Evolutionary conservation across 768 basidiomycete genomes (phyloP), one percentile per base, ranked within the genome.

Genomic region (Boletus vermiculosoides): DNA sequence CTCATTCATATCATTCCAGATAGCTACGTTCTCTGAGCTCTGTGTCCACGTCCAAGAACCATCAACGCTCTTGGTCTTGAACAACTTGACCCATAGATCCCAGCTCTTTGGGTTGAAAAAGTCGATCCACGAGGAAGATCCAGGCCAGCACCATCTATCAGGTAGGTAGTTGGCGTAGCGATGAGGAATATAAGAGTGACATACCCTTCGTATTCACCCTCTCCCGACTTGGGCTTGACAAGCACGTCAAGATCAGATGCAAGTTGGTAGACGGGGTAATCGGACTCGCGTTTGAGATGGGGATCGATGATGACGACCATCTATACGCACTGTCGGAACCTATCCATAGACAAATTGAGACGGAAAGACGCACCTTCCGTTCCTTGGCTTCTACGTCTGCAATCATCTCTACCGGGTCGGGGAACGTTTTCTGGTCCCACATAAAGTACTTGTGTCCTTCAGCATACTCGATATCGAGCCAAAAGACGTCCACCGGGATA

Each of bases 1-100:
- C 83, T 98, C 97, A 63, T 98, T 98, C 97, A 99, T 99, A 68
- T 99, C 97, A 69, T 98, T 98, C 97, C 97, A 99, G 63, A 98
- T 94, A 70, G 87, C 88, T 15, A 98, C 82, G 62, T 85, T 83
- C 31, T 87, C 83, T 2, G 92, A 93, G 62, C 94, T 90, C 60
- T 90, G 74, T 0, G 78, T 83, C 88, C 92, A 92, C 8, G 84
- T 76, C 83, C 86, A 92, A n/a, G 78, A 74, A 45, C 78, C 82
- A 57, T 78, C 74, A 33, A 77, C 74, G 47, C 76, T 72, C 59
- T 78, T 73, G 10, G 77, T 78, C 72, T 87, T 88, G 79, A 97
- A 98, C 56, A 96, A 77, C 5, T 79, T 77, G 57, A 79, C 87
- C 95, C 95, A 99, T 87, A 94, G 94, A 36, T 84, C 81, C 93